phyloP scores from a whole-genome alignment of 495 filamentous ascomycete genomes.

The Acidomyces sp. region DNA sequence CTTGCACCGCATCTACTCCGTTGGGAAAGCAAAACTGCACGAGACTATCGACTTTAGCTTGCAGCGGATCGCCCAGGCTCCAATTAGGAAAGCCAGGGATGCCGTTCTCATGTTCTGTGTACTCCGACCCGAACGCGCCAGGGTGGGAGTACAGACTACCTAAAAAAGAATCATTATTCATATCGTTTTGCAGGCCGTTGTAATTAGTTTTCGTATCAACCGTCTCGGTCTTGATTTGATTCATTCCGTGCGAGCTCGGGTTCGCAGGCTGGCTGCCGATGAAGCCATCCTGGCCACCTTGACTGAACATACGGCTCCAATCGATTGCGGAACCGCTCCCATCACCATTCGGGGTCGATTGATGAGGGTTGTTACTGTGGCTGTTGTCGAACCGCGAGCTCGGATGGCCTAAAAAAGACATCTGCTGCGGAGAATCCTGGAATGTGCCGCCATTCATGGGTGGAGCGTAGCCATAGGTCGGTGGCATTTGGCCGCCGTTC shows the following conservation, averaged over 20 bases:
- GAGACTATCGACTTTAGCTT: constrained; percentile 26
- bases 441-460: constrained; percentile 11
- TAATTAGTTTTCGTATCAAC: constrained; percentile 12
- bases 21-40: constrained; percentile 41
- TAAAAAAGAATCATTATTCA: constrained; percentile 20
- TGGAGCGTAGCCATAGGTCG: constrained; percentile 15
- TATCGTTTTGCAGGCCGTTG: constrained; percentile 9
- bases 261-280: constrained; percentile 19
- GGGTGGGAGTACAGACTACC: constrained; percentile 22
- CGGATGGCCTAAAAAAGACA: constrained; percentile 22
- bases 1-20: constrained; percentile 25
- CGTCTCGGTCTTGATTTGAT: constrained; percentile 17
- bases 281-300: constrained; percentile 20
- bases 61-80: constrained; percentile 27
- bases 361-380: constrained; percentile 14
- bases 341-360: constrained; percentile 12
- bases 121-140: constrained; percentile 17
- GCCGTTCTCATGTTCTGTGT: constrained; percentile 17
- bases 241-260: constrained; percentile 18
- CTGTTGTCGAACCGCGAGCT: constrained; percentile 20
- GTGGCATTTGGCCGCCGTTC: constrained; percentile 8
- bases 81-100: constrained; percentile 24
- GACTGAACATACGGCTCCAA: constrained; percentile 20
- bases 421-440: constrained; percentile 7
- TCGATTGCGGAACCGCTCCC: constrained; percentile 8